Conservation (phyloP, 148 eudicot species). For the Diospyros lotus region DNA sequence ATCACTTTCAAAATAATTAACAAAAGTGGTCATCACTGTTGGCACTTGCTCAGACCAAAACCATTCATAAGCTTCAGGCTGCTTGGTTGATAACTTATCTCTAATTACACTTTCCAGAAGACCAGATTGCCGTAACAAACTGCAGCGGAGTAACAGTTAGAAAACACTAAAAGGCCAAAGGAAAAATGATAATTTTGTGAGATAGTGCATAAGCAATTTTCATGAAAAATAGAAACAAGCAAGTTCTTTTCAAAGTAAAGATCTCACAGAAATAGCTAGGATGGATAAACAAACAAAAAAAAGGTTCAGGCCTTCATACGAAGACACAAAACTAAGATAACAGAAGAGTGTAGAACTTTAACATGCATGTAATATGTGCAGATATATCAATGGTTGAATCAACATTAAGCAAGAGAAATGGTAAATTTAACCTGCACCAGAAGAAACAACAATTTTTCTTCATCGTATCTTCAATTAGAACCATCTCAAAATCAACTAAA, state of each 20-base stretch:
- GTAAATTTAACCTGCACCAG: neutral
- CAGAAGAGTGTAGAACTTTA: neutral
- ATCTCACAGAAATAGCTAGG: conserved; percentile 1
- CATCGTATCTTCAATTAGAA: too few species aligned
- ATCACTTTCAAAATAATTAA: conserved; percentile 79
- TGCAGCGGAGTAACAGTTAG: conserved; percentile 30
- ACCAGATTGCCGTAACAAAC: conserved; percentile 78
- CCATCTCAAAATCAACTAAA: too few species aligned
- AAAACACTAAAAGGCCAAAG: conserved; percentile 7
- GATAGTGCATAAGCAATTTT: conserved; percentile 1
- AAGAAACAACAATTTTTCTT: too few species aligned
- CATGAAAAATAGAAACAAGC: conserved; percentile 2
- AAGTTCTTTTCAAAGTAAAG: neutral
- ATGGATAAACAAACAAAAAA: neutral
- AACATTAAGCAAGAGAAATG: neutral
- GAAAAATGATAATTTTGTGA: neutral
- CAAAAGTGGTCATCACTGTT: conserved; percentile 64
- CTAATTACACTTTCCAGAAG: conserved; percentile 80
- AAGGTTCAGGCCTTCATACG: neutral
- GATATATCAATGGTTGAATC: neutral
- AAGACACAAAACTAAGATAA: too few species aligned
- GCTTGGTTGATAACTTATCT: conserved; percentile 74
- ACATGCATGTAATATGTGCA: neutral
- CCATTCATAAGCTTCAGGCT: conserved; percentile 76
- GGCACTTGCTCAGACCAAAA: conserved; percentile 98